Evolutionary conservation across 768 basidiomycete species (phyloP).

Genomic region (Rhodocollybia butyracea): DNA sequence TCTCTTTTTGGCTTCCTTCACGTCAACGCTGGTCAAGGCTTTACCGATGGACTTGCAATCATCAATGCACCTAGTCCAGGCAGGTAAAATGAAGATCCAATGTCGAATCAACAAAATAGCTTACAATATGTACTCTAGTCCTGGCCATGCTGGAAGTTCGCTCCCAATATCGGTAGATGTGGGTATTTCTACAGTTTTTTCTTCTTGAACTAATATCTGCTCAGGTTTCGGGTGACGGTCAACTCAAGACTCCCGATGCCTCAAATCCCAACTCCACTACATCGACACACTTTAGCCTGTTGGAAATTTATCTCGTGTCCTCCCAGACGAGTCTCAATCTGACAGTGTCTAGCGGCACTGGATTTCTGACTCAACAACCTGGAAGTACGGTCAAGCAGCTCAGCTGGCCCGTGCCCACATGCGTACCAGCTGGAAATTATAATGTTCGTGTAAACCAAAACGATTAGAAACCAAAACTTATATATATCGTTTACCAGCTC

Average conservation of each 20-base stretch:
- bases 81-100: slow-evolving; percentile 7
- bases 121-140: slow-evolving; percentile 19
- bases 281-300: slow-evolving; percentile 31
- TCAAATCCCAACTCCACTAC: slow-evolving; percentile 29
- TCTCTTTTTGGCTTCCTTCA: slow-evolving; percentile 7
- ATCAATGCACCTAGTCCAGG: slow-evolving; percentile 23
- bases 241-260: slow-evolving; percentile 30
- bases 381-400: slow-evolving; percentile 40
- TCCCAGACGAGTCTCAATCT: slow-evolving; percentile 32
- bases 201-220: background rate
- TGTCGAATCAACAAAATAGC: slow-evolving; percentile 16
- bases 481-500: slow-evolving; percentile 23
- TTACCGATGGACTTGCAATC: slow-evolving; percentile 28
- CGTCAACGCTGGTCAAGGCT: slow-evolving; percentile 24
- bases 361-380: slow-evolving; percentile 33
- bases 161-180: slow-evolving; percentile 35
- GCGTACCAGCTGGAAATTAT: slow-evolving; percentile 35
- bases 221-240: slow-evolving; percentile 43
- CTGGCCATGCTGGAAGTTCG: slow-evolving; percentile 20
- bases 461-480: background rate
- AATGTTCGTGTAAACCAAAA: slow-evolving; percentile 29
- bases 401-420: slow-evolving; percentile 38
- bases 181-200: background rate
- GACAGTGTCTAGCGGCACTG: slow-evolving; percentile 34
- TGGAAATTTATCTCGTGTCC: slow-evolving; percentile 45